These are phyloP conservation scores for Hysterium pulicare DNA, from an alignment of 2,329 filamentous ascomycete genomes.

Conservation along the genomic window DNA sequence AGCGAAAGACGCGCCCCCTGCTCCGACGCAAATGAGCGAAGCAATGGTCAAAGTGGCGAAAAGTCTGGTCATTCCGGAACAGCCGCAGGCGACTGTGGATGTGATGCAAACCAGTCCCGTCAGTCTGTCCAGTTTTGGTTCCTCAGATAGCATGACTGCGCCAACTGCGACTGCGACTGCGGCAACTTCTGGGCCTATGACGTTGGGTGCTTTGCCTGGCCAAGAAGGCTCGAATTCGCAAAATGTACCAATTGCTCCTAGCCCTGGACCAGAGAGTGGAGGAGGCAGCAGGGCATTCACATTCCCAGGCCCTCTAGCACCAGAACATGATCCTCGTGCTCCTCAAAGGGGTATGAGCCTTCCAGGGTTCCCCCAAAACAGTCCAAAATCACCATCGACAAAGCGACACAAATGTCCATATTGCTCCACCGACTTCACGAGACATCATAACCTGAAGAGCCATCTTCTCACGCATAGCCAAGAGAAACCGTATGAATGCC, in stretches of 20 bases:
- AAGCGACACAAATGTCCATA: constrained; percentile 98
- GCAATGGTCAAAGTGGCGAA: constrained; percentile 47
- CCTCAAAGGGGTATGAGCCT: constrained; percentile 58
- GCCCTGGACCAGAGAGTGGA: constrained; percentile 25
- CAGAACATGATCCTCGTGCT: constrained; percentile 47
- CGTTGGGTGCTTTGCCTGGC: constrained; percentile 44
- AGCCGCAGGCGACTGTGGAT: constrained; percentile 36
- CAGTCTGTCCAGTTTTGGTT: constrained; percentile 54
- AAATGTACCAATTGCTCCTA: constrained; percentile 3
- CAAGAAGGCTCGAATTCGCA: constrained; percentile 37
- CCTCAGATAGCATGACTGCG: constrained; percentile 47
- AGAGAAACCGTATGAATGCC: constrained; percentile 94
- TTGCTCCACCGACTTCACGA: constrained; percentile 93
- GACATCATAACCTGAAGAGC: constrained; percentile 96
- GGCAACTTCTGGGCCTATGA: constrained; percentile 46
- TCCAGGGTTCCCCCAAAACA: constrained; percentile 54
- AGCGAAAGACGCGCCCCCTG: constrained; percentile 41
- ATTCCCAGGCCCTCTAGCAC: constrained; percentile 58
- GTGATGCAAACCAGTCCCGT: constrained; percentile 51
- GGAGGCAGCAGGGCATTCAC: constrained; percentile 56
- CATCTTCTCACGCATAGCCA: constrained; percentile 96
- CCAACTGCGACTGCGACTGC: constrained; percentile 51
- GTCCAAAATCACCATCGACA: constrained; percentile 66
- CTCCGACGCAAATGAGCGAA: constrained; percentile 46
- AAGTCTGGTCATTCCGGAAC: constrained; percentile 49